Evolutionary conservation across 305 asterid genomes (phyloP), one percentile per base, ranked within the genome.

Genomic region (Striga hermonthica): DNA sequence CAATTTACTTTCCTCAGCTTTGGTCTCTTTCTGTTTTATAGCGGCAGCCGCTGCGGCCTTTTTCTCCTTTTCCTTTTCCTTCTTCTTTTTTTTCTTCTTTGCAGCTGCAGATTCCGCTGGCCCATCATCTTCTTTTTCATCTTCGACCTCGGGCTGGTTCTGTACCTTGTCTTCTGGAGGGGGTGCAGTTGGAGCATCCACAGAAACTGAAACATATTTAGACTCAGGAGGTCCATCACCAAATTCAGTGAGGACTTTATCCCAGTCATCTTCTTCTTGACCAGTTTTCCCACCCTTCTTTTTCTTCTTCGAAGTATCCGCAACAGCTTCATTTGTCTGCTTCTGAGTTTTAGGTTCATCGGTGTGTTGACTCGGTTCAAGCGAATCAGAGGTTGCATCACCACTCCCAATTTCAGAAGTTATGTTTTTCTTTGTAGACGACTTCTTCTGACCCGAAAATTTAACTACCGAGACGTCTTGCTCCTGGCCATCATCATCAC

Each of bases 61-160:
- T 71, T 84, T 86, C 62, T 84, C 90, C 72, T 83, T 86, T 63
- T 86, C 90, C 65, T 88, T 86, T 5, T 83, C 90, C 83, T 88
- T 90, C 85, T 90, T 93, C 84, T 90, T 93, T 67, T 90, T 90
- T 88, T 88, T 91, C 86, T 91, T 94, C 88, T 85, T 94, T 14
- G 94, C 83, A 49, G 96, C 79, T 11, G 75, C 96, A 57, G 99
- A 67, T 76, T 84, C 96, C 9, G 62, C 76, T 56, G 79, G 82
- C 34, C 85, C 91, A 64, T 73, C 89, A 49, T 82, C 95, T 60
- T 79, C 89, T 48, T 80, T 80, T 76, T 83, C 91, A n/a, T n/a
- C 73, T 91, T 8, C 6, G 44, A 47, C 53, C 16, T 45, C 55
- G 0, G 52, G 13, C 12, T 45, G 50, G 12, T 45, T 45, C 50